Base-by-base conservation (phyloP, 176 grass and related monocot species). In the Lolium rigidum region DNA sequence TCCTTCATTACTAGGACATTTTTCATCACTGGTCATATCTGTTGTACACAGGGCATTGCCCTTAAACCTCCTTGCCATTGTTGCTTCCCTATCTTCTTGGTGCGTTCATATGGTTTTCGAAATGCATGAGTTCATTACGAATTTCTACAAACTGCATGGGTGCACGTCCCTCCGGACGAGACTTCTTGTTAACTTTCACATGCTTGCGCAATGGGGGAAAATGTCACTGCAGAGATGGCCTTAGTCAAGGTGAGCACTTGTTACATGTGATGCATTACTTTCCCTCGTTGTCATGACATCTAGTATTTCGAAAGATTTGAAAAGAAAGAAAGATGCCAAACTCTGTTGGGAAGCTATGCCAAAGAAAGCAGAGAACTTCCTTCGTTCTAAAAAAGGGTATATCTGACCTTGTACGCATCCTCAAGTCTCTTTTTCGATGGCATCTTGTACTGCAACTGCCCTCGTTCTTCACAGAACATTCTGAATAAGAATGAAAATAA, bases 371-470 rank as follows among this genome's bases (percentile, higher is more conserved):
- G 20, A 80, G 9, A 64, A 22, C 38, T 44, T 79, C 56, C 77
- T 79, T n/a, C n/a, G n/a, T n/a, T n/a, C n/a, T n/a, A n/a, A 35
- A 26, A 67, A 86, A 56, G 10, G 72, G 68, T 65, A 6, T 18
- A 18, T 24, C 83, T 77, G 57, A 96, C 91, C 13, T n/a, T 0
- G 52, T 81, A 96, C 41, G 2, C 26, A 3, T 9, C 0, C 2
- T 3, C 0, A 8, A 97, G 73, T 0, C 44, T 7, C 0, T 59
- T 1, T 69, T 49, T 94, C 0, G n/a, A 0, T 70, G 92, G 94
- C 81, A 94, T 76, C 35, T 73, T 59, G 85, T 90, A 82, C 76
- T 92, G 92, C 60, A 94, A 28, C 81, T 87, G 87, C 49, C 94
- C 92, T 18, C 43, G 74, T 0, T 44, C 12, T 25, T 87, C 37